Evolutionary conservation across 352 stramenopile genomes (phyloP).

Genomic region (Pythium rhizo-oryzae): DNA sequence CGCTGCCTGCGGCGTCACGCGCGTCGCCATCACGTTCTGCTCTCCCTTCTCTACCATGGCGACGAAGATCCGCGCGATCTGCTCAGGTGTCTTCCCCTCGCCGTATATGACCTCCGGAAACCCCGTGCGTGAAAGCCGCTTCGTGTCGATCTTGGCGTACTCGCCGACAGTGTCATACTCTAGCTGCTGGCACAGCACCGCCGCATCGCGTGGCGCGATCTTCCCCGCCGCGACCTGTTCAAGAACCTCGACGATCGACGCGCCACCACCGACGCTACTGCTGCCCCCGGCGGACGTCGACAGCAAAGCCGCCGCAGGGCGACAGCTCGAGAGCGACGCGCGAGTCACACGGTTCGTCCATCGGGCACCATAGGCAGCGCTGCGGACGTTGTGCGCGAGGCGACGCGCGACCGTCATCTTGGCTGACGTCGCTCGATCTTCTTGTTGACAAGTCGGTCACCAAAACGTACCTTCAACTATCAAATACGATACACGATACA

Average conservation of each 20-base stretch:
- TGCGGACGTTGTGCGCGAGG: background rate
- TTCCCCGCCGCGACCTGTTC: constrained; percentile 62
- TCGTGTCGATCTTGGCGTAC: constrained; percentile 90
- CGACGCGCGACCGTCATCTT: background rate
- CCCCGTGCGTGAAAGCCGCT: constrained; percentile 83
- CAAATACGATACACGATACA: constrained; percentile 2
- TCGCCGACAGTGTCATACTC: constrained; percentile 59
- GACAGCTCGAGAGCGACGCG: background rate
- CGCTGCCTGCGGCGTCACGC: constrained; percentile 55
- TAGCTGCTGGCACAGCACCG: constrained; percentile 32
- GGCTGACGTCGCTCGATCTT: background rate
- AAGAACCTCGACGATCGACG: constrained; percentile 46
- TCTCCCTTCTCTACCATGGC: constrained; percentile 76
- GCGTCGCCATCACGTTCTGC: constrained; percentile 81
- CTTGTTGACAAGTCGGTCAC: background rate
- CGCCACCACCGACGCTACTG: constrained; percentile 26
- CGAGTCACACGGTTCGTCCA: background rate
- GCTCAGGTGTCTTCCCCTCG: constrained; percentile 91
- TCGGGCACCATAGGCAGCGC: background rate
- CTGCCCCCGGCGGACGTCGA: background rate
- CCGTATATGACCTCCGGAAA: constrained; percentile 97
- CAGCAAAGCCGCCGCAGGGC: background rate
- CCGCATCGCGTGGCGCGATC: constrained; percentile 35
- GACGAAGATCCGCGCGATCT: constrained; percentile 91
- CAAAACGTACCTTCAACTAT: background rate